Evolutionary conservation across 1,284 basidiomycete species (phyloP), one percentile per base, ranked within the genome.

Genomic region (Thelephora terrestris): DNA sequence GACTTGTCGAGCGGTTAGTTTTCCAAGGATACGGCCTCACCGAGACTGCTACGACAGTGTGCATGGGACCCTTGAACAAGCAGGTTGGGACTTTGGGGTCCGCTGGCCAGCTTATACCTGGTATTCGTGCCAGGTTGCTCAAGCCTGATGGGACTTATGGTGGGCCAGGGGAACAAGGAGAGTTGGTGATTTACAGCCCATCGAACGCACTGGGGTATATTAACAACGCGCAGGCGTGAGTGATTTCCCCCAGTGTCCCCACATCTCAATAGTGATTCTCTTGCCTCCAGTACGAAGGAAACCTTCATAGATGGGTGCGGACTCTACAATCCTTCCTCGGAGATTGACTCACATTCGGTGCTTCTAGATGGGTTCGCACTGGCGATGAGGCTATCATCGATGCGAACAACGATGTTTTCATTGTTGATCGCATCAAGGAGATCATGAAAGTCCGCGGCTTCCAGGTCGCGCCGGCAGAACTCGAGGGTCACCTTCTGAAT

Each of bases 371-470:
- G 81, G 71, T 87, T 6, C 73, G 70, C 39, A 85, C 83, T 0
- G 85, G 85, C 2, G 85, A 87, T 56, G 76, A 82, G 58, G 83
- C 78, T 3, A 64, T 69, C 51, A 71, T 85, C 46, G 67, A 73
- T 43, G 62, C 70, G 54, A 70, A 79, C 48, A 71, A 73, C 9
- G 78, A 85, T 50, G 52, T 87, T 4, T 81, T 76, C 59, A 69
- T 86, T 40, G 65, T 83, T 9, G 84, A 87, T 60, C 73, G 85
- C 29, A 64, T 87, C 48, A 87, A 87, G 68, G 61, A 65, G 38
- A 54, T 65, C 46, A 64, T 64, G 56, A 65, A 65, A 47, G 64
- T 65, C 14, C 53, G 58, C 43, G 63, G 59, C 27, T 56, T 58
- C 52, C 63, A 64, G 53, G 63, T 65, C 40, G 62, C 69, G 0